Percentiles rank a stretch among this genome's conserved stretches.
These are phyloP conservation scores for Acarospora socialis DNA, from an alignment of 2,329 filamentous ascomycete species.

Conservation along the genomic window DNA sequence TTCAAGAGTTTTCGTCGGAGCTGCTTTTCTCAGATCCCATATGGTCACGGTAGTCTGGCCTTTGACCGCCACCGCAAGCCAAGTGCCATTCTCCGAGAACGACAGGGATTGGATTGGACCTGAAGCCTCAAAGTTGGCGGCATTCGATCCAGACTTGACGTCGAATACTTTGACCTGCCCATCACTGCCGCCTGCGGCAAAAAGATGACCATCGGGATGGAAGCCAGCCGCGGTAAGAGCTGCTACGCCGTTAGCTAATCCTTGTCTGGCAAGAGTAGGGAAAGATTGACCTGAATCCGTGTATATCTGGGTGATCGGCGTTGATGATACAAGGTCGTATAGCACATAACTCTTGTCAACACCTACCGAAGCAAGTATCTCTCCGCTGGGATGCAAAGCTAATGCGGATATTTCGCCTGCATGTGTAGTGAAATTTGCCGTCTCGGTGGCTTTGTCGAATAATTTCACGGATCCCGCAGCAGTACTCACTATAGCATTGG, in stretches of 20 bases:
- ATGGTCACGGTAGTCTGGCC: slow-evolving; percentile 67
- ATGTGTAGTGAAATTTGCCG: slow-evolving; percentile 62
- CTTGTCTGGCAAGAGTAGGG: slow-evolving; percentile 1
- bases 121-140: slow-evolving; percentile 53
- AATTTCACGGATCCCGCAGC: slow-evolving; percentile 67
- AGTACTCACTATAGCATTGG: slow-evolving; percentile 58
- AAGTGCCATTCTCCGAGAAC: slow-evolving; percentile 95
- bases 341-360: slow-evolving; percentile 85
- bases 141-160: slow-evolving; percentile 61
- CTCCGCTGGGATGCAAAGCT: slow-evolving; percentile 67
- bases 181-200: slow-evolving; percentile 66
- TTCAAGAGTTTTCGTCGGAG: slow-evolving; percentile 71
- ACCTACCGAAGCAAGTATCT: slow-evolving; percentile 74
- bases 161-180: slow-evolving; percentile 83
- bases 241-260: slow-evolving; percentile 25
- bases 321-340: slow-evolving; percentile 59
- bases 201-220: slow-evolving; percentile 91
- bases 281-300: slow-evolving; percentile 57
- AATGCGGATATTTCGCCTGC: slow-evolving; percentile 67
- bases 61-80: slow-evolving; percentile 73
- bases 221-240: slow-evolving; percentile 68
- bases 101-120: slow-evolving; percentile 59
- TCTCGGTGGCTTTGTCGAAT: slow-evolving; percentile 56
- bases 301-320: slow-evolving; percentile 63
- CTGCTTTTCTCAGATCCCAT: slow-evolving; percentile 82